phyloP scores from a whole-genome alignment of 2,329 filamentous ascomycete genomes.

The Parafenestella ontariensis region DNA sequence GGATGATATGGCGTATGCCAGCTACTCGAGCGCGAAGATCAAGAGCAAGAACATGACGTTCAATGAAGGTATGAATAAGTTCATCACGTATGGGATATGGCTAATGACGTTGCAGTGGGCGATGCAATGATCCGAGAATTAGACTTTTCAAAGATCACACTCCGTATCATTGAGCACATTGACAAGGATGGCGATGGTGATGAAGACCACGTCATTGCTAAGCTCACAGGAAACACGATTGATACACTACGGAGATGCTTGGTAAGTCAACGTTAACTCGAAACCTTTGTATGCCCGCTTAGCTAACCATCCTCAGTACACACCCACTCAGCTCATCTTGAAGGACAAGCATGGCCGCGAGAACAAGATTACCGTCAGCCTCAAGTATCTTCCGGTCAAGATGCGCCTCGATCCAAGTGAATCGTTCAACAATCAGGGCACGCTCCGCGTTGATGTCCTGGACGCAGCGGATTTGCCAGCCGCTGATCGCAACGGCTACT shows the following conservation, averaged over 20 bases:
- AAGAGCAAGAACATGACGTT: constrained; percentile 74
- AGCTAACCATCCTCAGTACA: constrained; percentile 68
- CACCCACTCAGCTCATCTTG: constrained; percentile 81
- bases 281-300: constrained; percentile 5
- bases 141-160: constrained; percentile 92
- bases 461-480: constrained; percentile 88
- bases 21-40: constrained; percentile 81
- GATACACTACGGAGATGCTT: constrained; percentile 87
- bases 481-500: constrained; percentile 94
- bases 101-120: constrained; percentile 62
- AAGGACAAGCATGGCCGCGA: constrained; percentile 77
- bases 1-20: constrained; percentile 92
- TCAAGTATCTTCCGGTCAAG: constrained; percentile 92
- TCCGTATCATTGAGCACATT: constrained; percentile 82
- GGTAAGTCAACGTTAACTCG: constrained; percentile 58
- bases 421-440: constrained; percentile 99
- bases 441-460: constrained; percentile 88
- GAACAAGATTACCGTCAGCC: constrained; percentile 85
- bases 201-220: constrained; percentile 79
- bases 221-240: constrained; percentile 82
- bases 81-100: neutral
- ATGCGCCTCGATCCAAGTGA: constrained; percentile 95
- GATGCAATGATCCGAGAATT: constrained; percentile 96
- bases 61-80: constrained; percentile 71
- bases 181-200: constrained; percentile 73